phyloP scores from a whole-genome alignment of 306 rosid genomes.

The Pterocarpus macrocarpus region DNA sequence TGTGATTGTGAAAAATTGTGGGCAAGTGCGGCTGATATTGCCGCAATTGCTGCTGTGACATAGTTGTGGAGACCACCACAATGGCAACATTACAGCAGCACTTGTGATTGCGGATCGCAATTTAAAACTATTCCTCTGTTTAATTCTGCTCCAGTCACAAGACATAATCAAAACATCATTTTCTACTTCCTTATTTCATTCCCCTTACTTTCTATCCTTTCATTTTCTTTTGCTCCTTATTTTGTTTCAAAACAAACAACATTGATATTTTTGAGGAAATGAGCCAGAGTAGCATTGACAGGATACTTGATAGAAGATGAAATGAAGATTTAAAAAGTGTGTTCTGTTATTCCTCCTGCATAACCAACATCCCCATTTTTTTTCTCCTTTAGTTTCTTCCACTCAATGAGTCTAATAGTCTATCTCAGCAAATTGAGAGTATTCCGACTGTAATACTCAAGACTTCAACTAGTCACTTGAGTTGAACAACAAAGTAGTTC shows the following conservation, averaged over 20 bases:
- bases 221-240: conserved; percentile 9
- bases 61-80: too few species aligned
- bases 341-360: conserved; percentile 34
- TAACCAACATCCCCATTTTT: conserved; percentile 4
- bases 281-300: conserved; percentile 5
- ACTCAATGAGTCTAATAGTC: conserved; percentile 5
- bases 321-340: background rate
- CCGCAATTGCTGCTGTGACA: too few species aligned
- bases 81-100: too few species aligned
- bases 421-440: conserved; percentile 17
- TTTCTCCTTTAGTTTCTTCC: conserved; percentile 9
- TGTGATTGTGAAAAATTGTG: too few species aligned
- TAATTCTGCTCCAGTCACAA: conserved; percentile 6
- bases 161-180: background rate
- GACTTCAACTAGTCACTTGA: conserved; percentile 16
- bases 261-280: conserved; percentile 4
- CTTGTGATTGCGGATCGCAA: too few species aligned
- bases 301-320: conserved; percentile 9
- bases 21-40: too few species aligned
- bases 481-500: conserved; percentile 14
- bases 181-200: conserved; percentile 11
- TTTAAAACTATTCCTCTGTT: background rate
- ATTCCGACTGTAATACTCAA: background rate
- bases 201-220: background rate
- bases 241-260: conserved; percentile 4